phyloP scores from a whole-genome alignment of 768 basidiomycete genomes.

The Rhodosporidiobolus odoratus region DNA sequence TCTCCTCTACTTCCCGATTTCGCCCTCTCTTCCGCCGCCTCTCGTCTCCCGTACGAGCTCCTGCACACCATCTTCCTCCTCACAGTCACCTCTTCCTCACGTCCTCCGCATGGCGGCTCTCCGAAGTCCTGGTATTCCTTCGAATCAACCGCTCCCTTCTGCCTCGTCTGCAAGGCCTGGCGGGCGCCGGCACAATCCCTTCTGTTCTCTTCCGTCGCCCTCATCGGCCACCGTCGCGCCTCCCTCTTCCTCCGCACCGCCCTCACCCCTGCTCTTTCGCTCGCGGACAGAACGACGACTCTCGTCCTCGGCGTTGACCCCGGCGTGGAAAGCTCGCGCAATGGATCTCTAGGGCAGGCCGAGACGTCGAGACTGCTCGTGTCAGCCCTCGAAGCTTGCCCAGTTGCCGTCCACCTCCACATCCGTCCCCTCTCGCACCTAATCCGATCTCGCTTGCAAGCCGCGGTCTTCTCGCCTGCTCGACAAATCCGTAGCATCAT shows the following conservation, averaged over 20 bases:
- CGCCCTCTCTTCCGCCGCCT: no score
- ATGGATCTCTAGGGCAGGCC: not conserved
- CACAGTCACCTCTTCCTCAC: not conserved
- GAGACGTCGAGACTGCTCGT: not conserved
- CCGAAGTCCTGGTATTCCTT: not conserved
- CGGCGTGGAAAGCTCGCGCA: not conserved
- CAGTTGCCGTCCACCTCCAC: not conserved
- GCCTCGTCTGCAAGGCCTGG: slow-evolving; percentile 3
- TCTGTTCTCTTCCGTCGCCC: slow-evolving; percentile 3
- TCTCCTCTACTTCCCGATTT: no score
- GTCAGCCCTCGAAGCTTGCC: not conserved
- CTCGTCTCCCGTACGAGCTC: slow-evolving; percentile 9
- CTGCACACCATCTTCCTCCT: not conserved
- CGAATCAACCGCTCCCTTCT: not conserved
- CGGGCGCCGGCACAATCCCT: not conserved
- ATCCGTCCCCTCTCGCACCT: not conserved
- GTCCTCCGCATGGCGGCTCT: not conserved
- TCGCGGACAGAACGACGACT: not conserved
- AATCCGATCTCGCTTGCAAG: not conserved
- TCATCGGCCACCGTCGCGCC: not conserved
- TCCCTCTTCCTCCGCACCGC: not conserved
- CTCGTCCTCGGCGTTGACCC: slow-evolving; percentile 6
- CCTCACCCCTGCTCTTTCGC: not conserved
- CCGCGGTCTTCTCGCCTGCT: not conserved
- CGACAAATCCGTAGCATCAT: not conserved